Conservation (phyloP, 2,329 filamentous ascomycete species). For the Fusarium falciforme region DNA sequence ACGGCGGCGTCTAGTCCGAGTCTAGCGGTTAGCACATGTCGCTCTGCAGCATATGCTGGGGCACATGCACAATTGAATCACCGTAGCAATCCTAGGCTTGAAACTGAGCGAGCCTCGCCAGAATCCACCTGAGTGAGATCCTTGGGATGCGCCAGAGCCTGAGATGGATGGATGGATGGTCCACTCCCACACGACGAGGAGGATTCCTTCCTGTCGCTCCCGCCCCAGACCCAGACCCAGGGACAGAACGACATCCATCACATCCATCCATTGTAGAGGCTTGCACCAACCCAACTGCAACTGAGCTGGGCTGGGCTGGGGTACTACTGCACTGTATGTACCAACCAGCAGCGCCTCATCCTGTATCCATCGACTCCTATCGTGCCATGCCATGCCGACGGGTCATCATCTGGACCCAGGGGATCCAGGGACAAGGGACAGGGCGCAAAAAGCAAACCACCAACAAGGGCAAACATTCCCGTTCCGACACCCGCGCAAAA, state of each 20-base stretch:
- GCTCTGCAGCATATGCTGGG: conserved; percentile 6
- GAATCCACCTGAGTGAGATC: background rate
- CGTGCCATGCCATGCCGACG: conserved; percentile 23
- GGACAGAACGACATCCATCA: conserved; percentile 7
- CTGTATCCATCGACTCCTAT: conserved; percentile 26
- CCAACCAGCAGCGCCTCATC: conserved; percentile 16
- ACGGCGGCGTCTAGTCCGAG: conserved; percentile 24
- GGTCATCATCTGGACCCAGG: conserved; percentile 1
- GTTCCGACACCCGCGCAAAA: conserved; percentile 33
- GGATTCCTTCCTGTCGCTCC: conserved; percentile 28
- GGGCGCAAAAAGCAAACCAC: conserved; percentile 13
- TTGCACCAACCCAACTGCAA: conserved; percentile 14
- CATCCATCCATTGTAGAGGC: conserved; percentile 13
- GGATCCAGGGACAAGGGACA: conserved; percentile 7
- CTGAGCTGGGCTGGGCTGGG: background rate
- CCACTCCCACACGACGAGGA: conserved; percentile 15
- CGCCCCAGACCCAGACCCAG: conserved; percentile 4
- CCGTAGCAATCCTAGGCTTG: conserved; percentile 6
- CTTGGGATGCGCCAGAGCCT: background rate
- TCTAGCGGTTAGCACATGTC: conserved; percentile 27
- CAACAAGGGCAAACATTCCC: conserved; percentile 14
- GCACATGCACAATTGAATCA: conserved; percentile 15
- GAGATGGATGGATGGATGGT: background rate
- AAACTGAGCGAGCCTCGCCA: conserved; percentile 4
- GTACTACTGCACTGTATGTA: background rate